These are phyloP conservation scores for Fragosphaeria purpurea DNA, from an alignment of 2,329 filamentous ascomycete genomes.

Conservation along the genomic window DNA sequence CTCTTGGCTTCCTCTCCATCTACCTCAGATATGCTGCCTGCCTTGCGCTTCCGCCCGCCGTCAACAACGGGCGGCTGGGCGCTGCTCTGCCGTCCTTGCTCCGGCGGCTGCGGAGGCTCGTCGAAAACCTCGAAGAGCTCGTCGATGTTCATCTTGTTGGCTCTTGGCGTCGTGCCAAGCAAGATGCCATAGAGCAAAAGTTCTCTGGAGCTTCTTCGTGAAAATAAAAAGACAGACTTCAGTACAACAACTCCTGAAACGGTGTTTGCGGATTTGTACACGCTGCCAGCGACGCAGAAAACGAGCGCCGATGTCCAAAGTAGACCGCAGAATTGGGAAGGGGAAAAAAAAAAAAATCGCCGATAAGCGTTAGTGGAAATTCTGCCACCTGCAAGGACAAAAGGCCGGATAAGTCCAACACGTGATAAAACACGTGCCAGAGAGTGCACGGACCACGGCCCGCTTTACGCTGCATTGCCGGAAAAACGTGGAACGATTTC, in stretches of 20 bases:
- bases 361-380: too few relatives aligned
- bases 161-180: too few relatives aligned
- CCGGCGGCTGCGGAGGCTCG: conserved; percentile 43
- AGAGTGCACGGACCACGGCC: conserved; percentile 5
- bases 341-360: too few relatives aligned
- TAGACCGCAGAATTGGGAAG: background rate
- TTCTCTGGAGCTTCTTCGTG: too few relatives aligned
- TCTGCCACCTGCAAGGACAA: too few relatives aligned
- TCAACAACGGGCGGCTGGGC: conserved; percentile 22
- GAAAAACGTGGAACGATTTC: conserved; percentile 12
- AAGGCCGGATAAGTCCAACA: background rate
- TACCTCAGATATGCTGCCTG: conserved; percentile 49
- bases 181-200: too few relatives aligned
- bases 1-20: background rate
- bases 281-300: too few relatives aligned
- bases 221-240: too few relatives aligned
- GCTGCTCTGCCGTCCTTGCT: conserved; percentile 18
- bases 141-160: conserved; percentile 43
- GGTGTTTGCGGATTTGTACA: too few relatives aligned
- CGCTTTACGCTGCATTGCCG: background rate
- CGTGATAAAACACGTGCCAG: background rate
- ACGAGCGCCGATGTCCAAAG: too few relatives aligned
- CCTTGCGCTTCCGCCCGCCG: conserved; percentile 70
- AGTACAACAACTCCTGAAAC: too few relatives aligned
- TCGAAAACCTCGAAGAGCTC: conserved; percentile 79